Evolutionary conservation across 2,329 filamentous ascomycete species (phyloP).

Genomic region (Purpureocillium lavendulum): DNA sequence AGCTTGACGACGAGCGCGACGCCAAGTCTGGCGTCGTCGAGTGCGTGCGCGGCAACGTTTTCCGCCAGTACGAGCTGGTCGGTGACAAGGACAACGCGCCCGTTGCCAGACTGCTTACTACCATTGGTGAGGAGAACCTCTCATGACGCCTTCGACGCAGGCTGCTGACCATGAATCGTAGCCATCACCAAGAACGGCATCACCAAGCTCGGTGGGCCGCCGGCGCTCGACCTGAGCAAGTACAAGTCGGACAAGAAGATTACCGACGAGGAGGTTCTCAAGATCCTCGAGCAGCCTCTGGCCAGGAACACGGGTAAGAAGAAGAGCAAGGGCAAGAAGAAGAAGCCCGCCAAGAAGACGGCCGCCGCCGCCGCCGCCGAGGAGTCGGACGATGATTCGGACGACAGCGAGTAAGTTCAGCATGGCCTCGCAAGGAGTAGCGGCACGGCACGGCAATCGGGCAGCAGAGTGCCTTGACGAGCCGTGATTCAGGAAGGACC

Average conservation of each 20-base stretch:
- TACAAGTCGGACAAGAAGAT: constrained; percentile 98
- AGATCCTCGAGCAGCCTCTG: constrained; percentile 85
- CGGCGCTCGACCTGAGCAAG: constrained; percentile 68
- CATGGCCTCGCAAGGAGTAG: too few species aligned
- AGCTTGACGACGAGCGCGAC: constrained; percentile 92
- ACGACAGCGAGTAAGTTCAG: constrained; percentile 11
- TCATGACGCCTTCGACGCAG: background rate
- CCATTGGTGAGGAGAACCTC: constrained; percentile 65
- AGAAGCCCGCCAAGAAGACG: constrained; percentile 43
- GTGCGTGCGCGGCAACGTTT: constrained; percentile 85
- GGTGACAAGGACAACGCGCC: constrained; percentile 84
- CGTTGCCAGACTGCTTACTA: constrained; percentile 82
- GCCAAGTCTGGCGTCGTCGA: constrained; percentile 95
- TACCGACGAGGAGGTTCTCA: constrained; percentile 86
- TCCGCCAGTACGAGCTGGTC: constrained; percentile 93
- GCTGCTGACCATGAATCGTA: constrained; percentile 24
- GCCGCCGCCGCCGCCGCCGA: constrained; percentile 23
- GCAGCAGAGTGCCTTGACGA: too few species aligned
- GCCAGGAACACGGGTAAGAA: constrained; percentile 83
- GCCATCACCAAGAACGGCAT: constrained; percentile 97
- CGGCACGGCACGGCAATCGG: too few species aligned
- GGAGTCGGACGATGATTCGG: constrained; percentile 27
- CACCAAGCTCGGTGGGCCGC: constrained; percentile 72
- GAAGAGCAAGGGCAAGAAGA: constrained; percentile 85
- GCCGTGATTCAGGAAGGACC: too few species aligned